These are phyloP conservation scores for Allium sativum DNA, from an alignment of 106 monocot species.

Conservation along the genomic window DNA sequence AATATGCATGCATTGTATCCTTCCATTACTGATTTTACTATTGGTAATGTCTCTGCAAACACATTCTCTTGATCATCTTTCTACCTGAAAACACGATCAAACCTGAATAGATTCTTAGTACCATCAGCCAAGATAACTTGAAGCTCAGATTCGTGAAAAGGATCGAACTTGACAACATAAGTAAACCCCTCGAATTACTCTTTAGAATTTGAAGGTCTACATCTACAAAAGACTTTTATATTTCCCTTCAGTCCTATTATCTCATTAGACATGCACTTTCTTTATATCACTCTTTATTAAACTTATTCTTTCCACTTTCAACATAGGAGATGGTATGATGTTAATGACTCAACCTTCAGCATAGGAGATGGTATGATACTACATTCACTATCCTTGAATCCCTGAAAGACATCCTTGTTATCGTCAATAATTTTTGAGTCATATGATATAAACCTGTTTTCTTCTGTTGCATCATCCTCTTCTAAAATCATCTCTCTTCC, in stretches of 20 bases:
- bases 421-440: conserved; percentile 5
- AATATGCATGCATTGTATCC: conserved; percentile 93
- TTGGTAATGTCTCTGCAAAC: conserved; percentile 67
- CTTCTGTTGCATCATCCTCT: conserved; percentile 4
- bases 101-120: conserved; percentile 68
- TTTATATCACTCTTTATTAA: conserved; percentile 32
- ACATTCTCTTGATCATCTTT: conserved; percentile 66
- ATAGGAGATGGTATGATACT: conserved; percentile 27
- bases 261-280: conserved; percentile 81
- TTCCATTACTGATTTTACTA: conserved; percentile 79
- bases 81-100: conserved; percentile 85
- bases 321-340: conserved; percentile 9
- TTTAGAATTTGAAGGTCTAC: conserved; percentile 62
- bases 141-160: conserved; percentile 53
- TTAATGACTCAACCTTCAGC: conserved; percentile 10
- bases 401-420: conserved; percentile 2
- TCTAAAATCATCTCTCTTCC: background rate
- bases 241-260: conserved; percentile 81
- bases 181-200: conserved; percentile 53
- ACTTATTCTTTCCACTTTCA: conserved; percentile 57
- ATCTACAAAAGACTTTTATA: conserved; percentile 92
- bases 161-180: conserved; percentile 55
- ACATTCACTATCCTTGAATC: conserved; percentile 9
- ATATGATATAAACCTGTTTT: background rate
- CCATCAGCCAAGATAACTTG: conserved; percentile 53